Conservation (phyloP, 192 early-diverging fungal genomes). For the Paraglomus brasilianum region DNA sequence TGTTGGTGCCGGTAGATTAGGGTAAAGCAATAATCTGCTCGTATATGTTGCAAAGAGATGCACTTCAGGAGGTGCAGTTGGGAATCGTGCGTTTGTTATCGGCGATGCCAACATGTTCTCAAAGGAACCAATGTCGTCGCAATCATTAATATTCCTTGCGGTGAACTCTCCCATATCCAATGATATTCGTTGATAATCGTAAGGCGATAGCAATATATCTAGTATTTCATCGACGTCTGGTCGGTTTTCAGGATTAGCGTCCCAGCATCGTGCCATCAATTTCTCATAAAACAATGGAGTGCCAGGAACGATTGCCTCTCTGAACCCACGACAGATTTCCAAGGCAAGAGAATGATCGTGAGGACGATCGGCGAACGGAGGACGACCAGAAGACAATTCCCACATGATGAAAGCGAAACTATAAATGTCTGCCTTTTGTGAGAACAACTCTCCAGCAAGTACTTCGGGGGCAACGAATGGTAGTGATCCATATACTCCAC, state of each 20-base stretch:
- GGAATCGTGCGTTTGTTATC: neutral
- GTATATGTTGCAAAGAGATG: slow-evolving; percentile 25
- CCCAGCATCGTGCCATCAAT: slow-evolving; percentile 43
- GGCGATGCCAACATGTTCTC: neutral
- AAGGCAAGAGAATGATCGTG: slow-evolving; percentile 35
- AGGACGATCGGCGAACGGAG: slow-evolving; percentile 40
- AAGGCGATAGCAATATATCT: slow-evolving; percentile 35
- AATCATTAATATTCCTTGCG: neutral
- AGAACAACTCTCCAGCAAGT: slow-evolving; percentile 6
- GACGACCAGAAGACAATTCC: slow-evolving; percentile 45
- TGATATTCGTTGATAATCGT: slow-evolving; percentile 4
- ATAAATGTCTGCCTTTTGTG: slow-evolving; percentile 38
- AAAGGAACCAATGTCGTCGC: slow-evolving; percentile 14
- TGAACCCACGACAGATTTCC: slow-evolving; percentile 37
- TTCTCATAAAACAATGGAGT: slow-evolving; percentile 40
- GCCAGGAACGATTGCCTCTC: slow-evolving; percentile 41
- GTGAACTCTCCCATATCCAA: slow-evolving; percentile 6
- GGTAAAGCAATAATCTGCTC: slow-evolving; percentile 22
- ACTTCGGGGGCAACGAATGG: slow-evolving; percentile 26
- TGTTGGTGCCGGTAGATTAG: slow-evolving; percentile 19
- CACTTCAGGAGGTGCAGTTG: neutral
- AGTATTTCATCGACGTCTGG: slow-evolving; percentile 42
- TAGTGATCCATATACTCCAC: slow-evolving; percentile 24
- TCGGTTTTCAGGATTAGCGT: slow-evolving; percentile 35
- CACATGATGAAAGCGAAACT: slow-evolving; percentile 48